Percentiles rank a stretch among this genome's conserved stretches.
phyloP scores from a whole-genome alignment of 257 asterid species.

The Handroanthus guayacan region DNA sequence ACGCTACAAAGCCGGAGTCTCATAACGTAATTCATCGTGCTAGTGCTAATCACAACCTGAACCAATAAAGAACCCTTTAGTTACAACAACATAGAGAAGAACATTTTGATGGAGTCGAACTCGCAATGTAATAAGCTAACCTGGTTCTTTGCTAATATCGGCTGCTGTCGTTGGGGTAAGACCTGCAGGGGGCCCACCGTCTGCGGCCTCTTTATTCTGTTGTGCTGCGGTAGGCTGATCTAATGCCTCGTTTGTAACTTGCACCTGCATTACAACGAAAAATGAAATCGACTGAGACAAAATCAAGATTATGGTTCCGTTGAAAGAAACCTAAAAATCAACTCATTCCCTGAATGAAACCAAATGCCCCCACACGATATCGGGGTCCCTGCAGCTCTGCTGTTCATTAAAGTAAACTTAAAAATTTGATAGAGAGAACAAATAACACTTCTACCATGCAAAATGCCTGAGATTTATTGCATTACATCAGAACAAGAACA shows the following conservation, averaged over 20 bases:
- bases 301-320: neutral
- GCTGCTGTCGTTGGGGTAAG: constrained; percentile 37
- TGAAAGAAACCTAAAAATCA: neutral
- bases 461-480: too few relatives aligned
- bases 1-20: constrained; percentile 27
- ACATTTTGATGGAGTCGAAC: neutral
- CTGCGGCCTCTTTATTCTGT: constrained; percentile 45
- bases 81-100: constrained; percentile 8
- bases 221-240: constrained; percentile 39
- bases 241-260: constrained; percentile 45
- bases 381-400: neutral
- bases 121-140: constrained; percentile 29
- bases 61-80: constrained; percentile 8
- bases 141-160: constrained; percentile 54
- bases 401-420: neutral
- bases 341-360: neutral
- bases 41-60: constrained; percentile 53
- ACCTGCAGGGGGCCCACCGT: constrained; percentile 35
- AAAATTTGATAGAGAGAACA: neutral
- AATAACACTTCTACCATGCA: neutral
- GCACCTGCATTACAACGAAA: constrained; percentile 47
- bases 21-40: constrained; percentile 12
- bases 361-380: neutral
- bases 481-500: neutral
- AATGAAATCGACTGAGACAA: constrained; percentile 7